These are phyloP conservation scores for Fagus sylvatica DNA, from an alignment of 306 rosid species.

Conservation along the genomic window DNA sequence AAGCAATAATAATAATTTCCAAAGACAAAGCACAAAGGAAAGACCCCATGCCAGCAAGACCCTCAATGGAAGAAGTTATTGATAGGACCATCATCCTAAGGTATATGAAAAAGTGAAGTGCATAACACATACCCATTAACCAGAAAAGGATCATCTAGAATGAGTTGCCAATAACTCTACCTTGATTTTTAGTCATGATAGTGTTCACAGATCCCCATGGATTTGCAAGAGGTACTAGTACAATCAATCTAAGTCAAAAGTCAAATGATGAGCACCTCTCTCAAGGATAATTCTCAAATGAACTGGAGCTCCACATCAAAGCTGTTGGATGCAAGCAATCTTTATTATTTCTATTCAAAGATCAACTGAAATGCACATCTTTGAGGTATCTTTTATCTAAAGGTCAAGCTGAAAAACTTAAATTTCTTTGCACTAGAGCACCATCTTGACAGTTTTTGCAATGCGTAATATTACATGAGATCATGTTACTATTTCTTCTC, in stretches of 20 bases:
- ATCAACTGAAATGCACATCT: not conserved
- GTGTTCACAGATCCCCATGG: not conserved
- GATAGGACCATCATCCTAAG: not conserved
- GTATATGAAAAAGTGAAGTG: not conserved
- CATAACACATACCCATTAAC: not conserved
- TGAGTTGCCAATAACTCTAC: not conserved
- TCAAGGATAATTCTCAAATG: not conserved
- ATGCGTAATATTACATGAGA: not conserved
- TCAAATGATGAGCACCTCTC: not conserved
- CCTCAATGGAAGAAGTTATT: not conserved
- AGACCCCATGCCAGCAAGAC: not conserved
- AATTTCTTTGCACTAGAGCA: not conserved
- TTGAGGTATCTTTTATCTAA: not conserved
- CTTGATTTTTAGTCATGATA: not conserved
- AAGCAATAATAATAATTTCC: not conserved
- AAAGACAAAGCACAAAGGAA: not conserved
- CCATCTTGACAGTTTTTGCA: not conserved
- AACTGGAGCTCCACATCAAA: not conserved
- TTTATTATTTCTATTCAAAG: not conserved
- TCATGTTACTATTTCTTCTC: not conserved
- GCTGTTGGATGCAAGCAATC: not conserved
- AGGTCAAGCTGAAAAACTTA: not conserved
- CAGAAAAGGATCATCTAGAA: conserved; percentile 1
- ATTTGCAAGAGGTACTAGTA: not conserved
- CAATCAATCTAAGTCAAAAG: not conserved